Percentiles rank a stretch among this genome's conserved stretches.
Conservation (phyloP, 257 asterid genomes). For the Schizonepeta tenuifolia region DNA sequence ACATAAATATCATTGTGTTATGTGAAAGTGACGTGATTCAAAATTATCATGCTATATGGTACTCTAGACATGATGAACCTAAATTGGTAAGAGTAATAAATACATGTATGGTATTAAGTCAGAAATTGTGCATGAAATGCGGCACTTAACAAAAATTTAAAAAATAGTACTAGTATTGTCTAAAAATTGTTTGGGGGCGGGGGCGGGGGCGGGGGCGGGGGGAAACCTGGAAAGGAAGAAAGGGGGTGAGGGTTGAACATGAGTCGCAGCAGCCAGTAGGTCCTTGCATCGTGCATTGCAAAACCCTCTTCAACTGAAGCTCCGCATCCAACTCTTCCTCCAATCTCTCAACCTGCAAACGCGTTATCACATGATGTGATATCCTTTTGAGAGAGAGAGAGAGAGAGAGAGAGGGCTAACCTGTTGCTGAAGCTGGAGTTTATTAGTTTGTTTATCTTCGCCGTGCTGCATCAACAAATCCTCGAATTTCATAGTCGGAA, state of each 20-base stretch:
- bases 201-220: no score
- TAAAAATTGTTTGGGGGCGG: not conserved
- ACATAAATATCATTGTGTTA: no score
- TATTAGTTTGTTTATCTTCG: conserved; percentile 48
- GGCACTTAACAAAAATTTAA: not conserved
- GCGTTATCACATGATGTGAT: not conserved
- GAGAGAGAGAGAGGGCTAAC: conserved; percentile 28
- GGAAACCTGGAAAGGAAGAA: conserved; percentile 60
- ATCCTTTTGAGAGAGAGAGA: not conserved
- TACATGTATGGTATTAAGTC: not conserved
- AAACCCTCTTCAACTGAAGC: conserved; percentile 62
- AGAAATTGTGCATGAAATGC: not conserved
- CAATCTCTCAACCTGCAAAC: conserved; percentile 60
- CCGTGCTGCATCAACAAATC: conserved; percentile 81
- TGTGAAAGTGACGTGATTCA: no score
- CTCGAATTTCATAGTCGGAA: conserved; percentile 76
- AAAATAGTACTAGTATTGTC: not conserved
- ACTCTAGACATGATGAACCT: conserved; percentile 1
- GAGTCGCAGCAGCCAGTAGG: conserved; percentile 62
- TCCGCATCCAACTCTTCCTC: conserved; percentile 71
- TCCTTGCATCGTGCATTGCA: conserved; percentile 79
- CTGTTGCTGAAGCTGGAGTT: conserved; percentile 62
- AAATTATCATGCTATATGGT: no score
- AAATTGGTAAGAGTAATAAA: not conserved
- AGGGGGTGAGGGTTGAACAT: conserved; percentile 54